Evolutionary conservation across 306 rosid genomes (phyloP), one percentile per base, ranked within the genome.

Genomic region (Echinosophora koreensis): DNA sequence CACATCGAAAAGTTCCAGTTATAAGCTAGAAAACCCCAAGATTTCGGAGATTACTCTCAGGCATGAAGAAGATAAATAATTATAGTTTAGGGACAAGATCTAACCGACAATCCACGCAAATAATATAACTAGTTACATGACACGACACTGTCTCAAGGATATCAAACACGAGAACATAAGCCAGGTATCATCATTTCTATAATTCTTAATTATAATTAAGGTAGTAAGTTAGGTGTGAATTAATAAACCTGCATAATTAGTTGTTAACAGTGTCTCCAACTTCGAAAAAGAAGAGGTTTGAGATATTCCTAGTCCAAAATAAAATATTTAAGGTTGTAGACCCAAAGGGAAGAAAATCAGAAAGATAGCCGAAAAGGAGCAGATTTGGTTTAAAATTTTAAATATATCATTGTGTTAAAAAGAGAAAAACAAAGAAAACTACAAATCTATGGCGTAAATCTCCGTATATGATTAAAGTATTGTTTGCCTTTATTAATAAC

Each of bases 401-500:
- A 56, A 17, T 50, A 18, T 35, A 8, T 17, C 8, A 41, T 39
- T 3, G 41, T 6, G 22, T 57, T 56, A 28, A 50, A 35, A 51
- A 50, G 1, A 22, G 22, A 22, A 22, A 22, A 22, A 22, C 8
- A 47, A 15, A 35, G 0, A 47, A 59, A 50, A 34, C 3, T 3
- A 4, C 14, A 47, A 57, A 39, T 56, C 34, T 10, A 7, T 13
- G 65, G 72, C 8, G 37, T 22, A 47, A 75, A 76, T 80, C 64
- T 74, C 42, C 75, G 78, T 55, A 44, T 50, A 73, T 10, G 69
- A 80, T 75, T 80, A 80, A 54, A 64, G 18, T 77, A 82, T 61
- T 47, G 68, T 80, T 75, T 82, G 82, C 79, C 86, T 84, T 34
- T 16, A 9, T 28, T 22, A 22, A 22, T 22, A 22, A 57, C 13